Conservation (phyloP, 331 rosid genomes). For the Erythrophleum ivorense region DNA sequence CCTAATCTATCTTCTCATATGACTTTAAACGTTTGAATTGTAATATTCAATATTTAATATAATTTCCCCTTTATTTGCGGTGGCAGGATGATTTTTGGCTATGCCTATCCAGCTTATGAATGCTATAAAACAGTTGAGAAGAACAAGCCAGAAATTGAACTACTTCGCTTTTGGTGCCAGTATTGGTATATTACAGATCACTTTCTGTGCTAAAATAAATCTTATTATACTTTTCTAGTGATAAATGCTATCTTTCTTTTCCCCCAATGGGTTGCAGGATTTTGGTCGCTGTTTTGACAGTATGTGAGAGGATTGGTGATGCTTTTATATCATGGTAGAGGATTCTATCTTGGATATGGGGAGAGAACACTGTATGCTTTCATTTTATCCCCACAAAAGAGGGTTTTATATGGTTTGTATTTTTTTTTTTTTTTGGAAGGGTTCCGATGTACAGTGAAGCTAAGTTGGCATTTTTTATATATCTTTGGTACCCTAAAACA, state of each 20-base stretch:
- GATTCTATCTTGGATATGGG: constrained; percentile 38
- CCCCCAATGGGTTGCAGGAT: constrained; percentile 64
- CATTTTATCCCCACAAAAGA: neutral
- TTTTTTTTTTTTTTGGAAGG: constrained; percentile 57
- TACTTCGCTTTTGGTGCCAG: constrained; percentile 99
- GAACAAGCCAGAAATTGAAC: constrained; percentile 93
- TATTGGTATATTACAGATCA: constrained; percentile 67
- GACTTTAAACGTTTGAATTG: constrained; percentile 9
- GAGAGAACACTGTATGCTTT: constrained; percentile 28
- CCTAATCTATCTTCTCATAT: constrained; percentile 7
- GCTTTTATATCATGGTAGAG: constrained; percentile 88
- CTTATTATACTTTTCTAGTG: neutral
- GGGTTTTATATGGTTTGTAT: neutral
- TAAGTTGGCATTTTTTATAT: constrained; percentile 88
- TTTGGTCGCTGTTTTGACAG: constrained; percentile 94
- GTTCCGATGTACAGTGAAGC: constrained; percentile 98
- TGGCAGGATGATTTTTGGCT: constrained; percentile 93
- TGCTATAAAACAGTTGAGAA: constrained; percentile 95
- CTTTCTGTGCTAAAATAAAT: neutral
- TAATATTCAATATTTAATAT: constrained; percentile 18
- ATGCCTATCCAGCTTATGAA: constrained; percentile 99
- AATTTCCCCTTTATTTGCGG: constrained; percentile 13
- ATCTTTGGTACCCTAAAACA: constrained; percentile 94
- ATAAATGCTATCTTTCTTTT: constrained; percentile 17
- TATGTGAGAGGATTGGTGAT: constrained; percentile 91